Evolutionary conservation across 2,329 filamentous ascomycete species (phyloP), one percentile per base, ranked within the genome.

Genomic region (Fusarium pseudonygamai): DNA sequence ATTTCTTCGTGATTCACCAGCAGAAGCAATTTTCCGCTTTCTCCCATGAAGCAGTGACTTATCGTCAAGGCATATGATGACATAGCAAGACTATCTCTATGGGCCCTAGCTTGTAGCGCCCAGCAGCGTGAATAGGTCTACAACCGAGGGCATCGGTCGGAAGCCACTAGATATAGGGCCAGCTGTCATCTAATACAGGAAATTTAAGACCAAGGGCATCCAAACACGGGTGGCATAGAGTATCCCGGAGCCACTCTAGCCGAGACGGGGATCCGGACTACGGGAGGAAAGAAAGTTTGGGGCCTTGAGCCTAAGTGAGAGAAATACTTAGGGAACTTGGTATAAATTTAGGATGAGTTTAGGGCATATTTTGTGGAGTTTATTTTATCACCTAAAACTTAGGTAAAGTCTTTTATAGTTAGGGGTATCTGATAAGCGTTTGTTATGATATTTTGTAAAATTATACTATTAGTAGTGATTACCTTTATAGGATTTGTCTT

Each of bases 1-100:
- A 0, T 18, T 12, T 10, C 50, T 53, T 5, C 8, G 5, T 5
- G 34, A 2, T 16, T 13, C 10, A 3, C 5, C 0, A 0, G 2
- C 34, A 7, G 24, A 22, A 13, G 3, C 11, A 26, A 26, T 2
- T 13, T 22, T 1, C 5, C 34, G 24, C 4, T 28, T 39, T 13
- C 50, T 22, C 14, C 24, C 50, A 14, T 53, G 34, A 5, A 53
- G 24, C 20, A 53, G 6, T 12, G 50, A 53, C 34, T 53, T 8
- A 39, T 53, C 14, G 34, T 53, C 2, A 39, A 18, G 5, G 24
- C 14, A 28, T 39, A 39, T n/a, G 34, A 53, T 3, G 34, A 39
- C 7, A 28, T 53, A 3, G 24, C 34, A 53, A 18, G 24, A 53
- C 34, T 28, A 14, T 53, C 20, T 53, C 34, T 8, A 11, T n/a